Percentiles rank a stretch among this genome's conserved stretches.
Evolutionary conservation across 2,329 filamentous ascomycete genomes (phyloP).

Genomic region (Botryotinia narcissicola): DNA sequence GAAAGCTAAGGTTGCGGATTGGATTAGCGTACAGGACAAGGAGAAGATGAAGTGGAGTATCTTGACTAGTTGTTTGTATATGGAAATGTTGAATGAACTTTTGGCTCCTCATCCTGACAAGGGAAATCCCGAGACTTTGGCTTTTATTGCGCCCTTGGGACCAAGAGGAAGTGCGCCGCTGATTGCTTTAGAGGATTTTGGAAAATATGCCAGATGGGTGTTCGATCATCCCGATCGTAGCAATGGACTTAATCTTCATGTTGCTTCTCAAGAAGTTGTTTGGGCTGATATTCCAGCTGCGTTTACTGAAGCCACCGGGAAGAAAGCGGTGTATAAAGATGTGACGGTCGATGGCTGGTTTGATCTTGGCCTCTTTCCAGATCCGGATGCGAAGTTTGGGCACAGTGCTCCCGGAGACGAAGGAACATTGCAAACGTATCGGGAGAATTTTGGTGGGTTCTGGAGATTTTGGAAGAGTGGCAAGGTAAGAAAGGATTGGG

Average conservation of each 20-base stretch:
- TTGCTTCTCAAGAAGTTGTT: constrained; percentile 31
- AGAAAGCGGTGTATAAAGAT: constrained; percentile 26
- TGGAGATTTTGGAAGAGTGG: constrained; percentile 30
- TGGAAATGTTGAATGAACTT: constrained; percentile 35
- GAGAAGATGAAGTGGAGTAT: constrained; percentile 30
- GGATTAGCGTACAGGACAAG: constrained; percentile 26
- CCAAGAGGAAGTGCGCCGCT: constrained; percentile 23
- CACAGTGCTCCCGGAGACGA: constrained; percentile 24
- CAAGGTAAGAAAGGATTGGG: constrained; percentile 27
- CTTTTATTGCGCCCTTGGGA: constrained; percentile 28
- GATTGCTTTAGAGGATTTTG: constrained; percentile 34
- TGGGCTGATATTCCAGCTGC: constrained; percentile 25
- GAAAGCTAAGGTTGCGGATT: constrained; percentile 38
- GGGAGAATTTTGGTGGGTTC: constrained; percentile 31
- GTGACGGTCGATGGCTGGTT: constrained; percentile 29
- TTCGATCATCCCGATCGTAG: constrained; percentile 31
- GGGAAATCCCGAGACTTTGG: constrained; percentile 18
- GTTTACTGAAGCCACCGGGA: constrained; percentile 28
- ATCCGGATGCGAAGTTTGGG: constrained; percentile 27
- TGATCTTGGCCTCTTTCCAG: constrained; percentile 17
- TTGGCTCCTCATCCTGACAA: constrained; percentile 24
- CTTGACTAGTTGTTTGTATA: constrained; percentile 38
- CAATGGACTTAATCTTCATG: constrained; percentile 31
- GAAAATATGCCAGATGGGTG: constrained; percentile 33
- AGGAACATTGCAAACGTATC: constrained; percentile 24